Evolutionary conservation across 495 filamentous ascomycete species (phyloP).

Genomic region (Trichocladium uniseriatum): DNA sequence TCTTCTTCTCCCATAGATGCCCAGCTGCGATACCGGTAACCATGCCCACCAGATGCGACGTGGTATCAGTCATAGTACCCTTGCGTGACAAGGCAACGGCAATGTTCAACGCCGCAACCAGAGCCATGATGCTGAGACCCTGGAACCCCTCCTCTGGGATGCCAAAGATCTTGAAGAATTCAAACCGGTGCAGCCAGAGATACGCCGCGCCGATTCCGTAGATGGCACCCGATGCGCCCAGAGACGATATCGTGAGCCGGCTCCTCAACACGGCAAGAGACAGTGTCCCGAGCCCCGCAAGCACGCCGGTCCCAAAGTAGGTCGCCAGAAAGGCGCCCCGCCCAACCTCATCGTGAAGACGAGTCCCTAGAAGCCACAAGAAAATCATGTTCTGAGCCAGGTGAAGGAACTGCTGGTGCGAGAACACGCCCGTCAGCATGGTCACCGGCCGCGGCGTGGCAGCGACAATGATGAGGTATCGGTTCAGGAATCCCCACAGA

Average conservation of each 20-base stretch:
- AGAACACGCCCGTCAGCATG: conserved; percentile 66
- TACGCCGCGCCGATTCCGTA: conserved; percentile 59
- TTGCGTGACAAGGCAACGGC: conserved; percentile 29
- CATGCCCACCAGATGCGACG: conserved; percentile 65
- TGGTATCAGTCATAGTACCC: conserved; percentile 47
- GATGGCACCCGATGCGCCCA: conserved; percentile 69
- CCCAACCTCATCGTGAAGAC: conserved; percentile 76
- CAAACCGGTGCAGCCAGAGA: conserved; percentile 54
- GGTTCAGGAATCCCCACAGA: conserved; percentile 65
- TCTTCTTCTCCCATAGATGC: conserved; percentile 23
- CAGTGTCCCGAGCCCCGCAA: conserved; percentile 58
- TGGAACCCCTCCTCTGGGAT: conserved; percentile 43
- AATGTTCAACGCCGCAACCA: conserved; percentile 41
- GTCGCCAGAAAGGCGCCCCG: conserved; percentile 75
- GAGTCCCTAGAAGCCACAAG: conserved; percentile 42
- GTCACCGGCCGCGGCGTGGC: conserved; percentile 56
- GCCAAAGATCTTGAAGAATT: conserved; percentile 42
- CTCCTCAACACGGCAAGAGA: conserved; percentile 44
- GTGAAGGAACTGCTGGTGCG: conserved; percentile 61
- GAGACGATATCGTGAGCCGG: conserved; percentile 28
- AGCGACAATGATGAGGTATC: conserved; percentile 63
- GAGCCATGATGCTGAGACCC: conserved; percentile 39
- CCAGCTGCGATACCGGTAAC: conserved; percentile 39
- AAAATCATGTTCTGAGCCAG: conserved; percentile 60
- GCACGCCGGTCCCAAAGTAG: conserved; percentile 57